Evolutionary conservation across 371 early-diverging fungal species (phyloP).

Genomic region (Chytridium lagenaria): DNA sequence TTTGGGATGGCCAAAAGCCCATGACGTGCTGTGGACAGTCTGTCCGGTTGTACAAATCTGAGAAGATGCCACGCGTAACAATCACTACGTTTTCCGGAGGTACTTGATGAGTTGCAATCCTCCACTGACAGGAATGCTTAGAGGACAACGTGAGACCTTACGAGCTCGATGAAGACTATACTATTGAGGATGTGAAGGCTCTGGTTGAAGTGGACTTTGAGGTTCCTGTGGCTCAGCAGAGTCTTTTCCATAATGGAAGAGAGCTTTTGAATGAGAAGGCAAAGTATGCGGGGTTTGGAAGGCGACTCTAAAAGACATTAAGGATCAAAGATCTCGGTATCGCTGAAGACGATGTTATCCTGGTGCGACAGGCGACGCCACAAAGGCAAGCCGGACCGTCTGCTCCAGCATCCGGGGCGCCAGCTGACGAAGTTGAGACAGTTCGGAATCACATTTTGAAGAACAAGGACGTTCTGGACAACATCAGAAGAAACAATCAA

Average conservation of each 20-base stretch:
- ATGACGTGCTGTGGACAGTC: no score
- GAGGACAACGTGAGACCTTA: no score
- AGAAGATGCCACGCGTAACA: no score
- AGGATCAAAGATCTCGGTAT: constrained; percentile 69
- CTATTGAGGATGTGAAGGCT: constrained; percentile 78
- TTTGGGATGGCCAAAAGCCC: no score
- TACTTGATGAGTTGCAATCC: no score
- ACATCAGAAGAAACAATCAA: constrained; percentile 64
- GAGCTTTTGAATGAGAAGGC: constrained; percentile 65
- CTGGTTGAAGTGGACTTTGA: constrained; percentile 82
- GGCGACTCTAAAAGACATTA: neutral
- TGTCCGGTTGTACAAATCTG: no score
- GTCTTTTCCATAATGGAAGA: constrained; percentile 65
- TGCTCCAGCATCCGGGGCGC: constrained; percentile 19
- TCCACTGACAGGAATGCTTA: no score
- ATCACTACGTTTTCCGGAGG: no score
- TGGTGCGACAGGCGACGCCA: constrained; percentile 50
- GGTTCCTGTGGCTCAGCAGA: constrained; percentile 62
- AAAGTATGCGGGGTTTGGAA: constrained; percentile 38
- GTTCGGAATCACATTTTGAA: constrained; percentile 77
- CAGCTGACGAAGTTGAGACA: constrained; percentile 62
- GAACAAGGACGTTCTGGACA: constrained; percentile 69
- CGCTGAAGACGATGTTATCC: constrained; percentile 75
- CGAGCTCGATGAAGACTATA: constrained; percentile 23
- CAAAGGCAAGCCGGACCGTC: neutral